Evolutionary conservation across 495 filamentous ascomycete genomes (phyloP).

Genomic region (Aspergillus indologenus): DNA sequence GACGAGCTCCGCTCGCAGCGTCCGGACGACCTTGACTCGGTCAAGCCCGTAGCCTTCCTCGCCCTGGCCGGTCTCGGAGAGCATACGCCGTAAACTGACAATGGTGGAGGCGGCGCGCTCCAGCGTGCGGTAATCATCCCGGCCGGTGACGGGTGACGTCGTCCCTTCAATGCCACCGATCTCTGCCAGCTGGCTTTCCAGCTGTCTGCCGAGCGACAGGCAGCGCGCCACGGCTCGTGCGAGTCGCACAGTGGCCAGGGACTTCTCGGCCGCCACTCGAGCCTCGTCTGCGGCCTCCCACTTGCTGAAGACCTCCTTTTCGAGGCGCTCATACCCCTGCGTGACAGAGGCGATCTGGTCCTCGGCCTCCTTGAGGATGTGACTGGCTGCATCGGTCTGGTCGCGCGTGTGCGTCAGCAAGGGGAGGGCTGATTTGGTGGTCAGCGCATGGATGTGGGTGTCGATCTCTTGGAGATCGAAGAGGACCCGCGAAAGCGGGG

Average conservation of each 20-base stretch:
- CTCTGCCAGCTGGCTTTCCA: constrained; percentile 77
- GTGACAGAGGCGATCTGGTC: constrained; percentile 74
- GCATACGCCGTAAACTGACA: constrained; percentile 66
- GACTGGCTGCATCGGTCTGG: constrained; percentile 64
- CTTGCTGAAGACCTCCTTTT: constrained; percentile 77
- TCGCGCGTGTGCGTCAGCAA: constrained; percentile 74
- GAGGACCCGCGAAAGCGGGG: constrained; percentile 86
- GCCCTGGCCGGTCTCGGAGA: constrained; percentile 57
- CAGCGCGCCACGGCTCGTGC: constrained; percentile 72
- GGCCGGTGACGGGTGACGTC: constrained; percentile 31
- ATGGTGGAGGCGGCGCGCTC: constrained; percentile 76
- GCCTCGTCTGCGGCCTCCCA: constrained; percentile 80
- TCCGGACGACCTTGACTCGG: constrained; percentile 63
- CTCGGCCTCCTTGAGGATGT: constrained; percentile 69
- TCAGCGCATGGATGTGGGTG: constrained; percentile 87
- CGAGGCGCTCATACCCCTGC: constrained; percentile 76
- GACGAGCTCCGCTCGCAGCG: constrained; percentile 64
- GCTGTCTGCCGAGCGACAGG: constrained; percentile 75
- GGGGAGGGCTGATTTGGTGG: constrained; percentile 77
- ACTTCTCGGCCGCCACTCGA: constrained; percentile 63
- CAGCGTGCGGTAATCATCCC: constrained; percentile 73
- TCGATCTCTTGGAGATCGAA: constrained; percentile 98
- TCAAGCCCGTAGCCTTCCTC: constrained; percentile 77
- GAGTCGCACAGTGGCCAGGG: constrained; percentile 75
- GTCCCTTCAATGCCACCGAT: constrained; percentile 37